Conservation (phyloP, 2,329 filamentous ascomycete genomes). For the Alternaria gaisen region DNA sequence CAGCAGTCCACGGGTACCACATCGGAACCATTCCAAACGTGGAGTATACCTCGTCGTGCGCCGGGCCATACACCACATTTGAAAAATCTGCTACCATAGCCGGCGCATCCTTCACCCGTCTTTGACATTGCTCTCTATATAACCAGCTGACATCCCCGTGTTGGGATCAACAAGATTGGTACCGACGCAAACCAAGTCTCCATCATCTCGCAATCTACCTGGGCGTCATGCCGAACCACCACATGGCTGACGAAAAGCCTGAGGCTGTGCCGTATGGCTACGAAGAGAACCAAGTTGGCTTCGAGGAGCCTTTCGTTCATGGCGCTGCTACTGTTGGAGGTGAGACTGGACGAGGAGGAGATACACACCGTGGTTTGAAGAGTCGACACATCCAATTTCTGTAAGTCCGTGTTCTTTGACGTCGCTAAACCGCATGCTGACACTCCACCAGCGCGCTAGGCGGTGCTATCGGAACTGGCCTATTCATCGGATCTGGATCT, state of each 20-base stretch:
- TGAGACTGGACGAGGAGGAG: constrained; percentile 40
- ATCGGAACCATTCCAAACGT: constrained; percentile 5
- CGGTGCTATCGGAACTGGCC: constrained; percentile 60
- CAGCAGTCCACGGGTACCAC: background rate
- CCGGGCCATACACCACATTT: constrained; percentile 13
- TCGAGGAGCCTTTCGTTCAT: constrained; percentile 37
- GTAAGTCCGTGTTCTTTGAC: constrained; percentile 22
- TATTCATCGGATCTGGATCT: constrained; percentile 48
- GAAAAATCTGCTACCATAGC: constrained; percentile 23
- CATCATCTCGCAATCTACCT: background rate
- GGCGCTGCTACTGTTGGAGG: constrained; percentile 41
- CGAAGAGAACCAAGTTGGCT: constrained; percentile 21
- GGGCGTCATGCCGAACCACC: constrained; percentile 34
- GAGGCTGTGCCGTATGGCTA: constrained; percentile 26
- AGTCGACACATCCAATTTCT: constrained; percentile 51
- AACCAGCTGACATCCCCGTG: background rate
- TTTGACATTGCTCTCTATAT: constrained; percentile 15
- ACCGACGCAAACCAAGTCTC: background rate
- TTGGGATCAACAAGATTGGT: constrained; percentile 4
- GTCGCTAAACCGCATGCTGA: constrained; percentile 28
- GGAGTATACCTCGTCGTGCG: background rate
- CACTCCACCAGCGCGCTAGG: constrained; percentile 65
- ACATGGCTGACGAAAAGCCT: constrained; percentile 37
- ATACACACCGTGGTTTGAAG: constrained; percentile 49
- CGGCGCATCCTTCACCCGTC: background rate